Percentiles rank a stretch among this genome's conserved stretches.
These are phyloP conservation scores for Hamamelis virginiana DNA, from an alignment of 164 flowering plant species.

Conservation along the genomic window DNA sequence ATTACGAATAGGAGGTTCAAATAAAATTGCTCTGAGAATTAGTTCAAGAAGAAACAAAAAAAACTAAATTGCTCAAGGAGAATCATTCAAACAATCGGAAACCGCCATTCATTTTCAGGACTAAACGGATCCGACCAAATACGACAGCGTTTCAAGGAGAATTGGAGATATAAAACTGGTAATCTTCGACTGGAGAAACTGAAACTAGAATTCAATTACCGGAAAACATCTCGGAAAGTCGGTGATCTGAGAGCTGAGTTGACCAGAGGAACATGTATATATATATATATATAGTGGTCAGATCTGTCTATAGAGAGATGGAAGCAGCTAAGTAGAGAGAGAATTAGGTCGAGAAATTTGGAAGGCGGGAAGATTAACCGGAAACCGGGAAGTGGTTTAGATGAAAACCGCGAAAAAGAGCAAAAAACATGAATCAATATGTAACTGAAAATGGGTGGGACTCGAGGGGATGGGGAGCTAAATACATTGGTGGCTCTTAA, in stretches of 20 bases:
- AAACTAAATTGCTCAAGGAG: too few relatives aligned
- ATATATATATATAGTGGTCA: too few relatives aligned
- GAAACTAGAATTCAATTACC: not conserved
- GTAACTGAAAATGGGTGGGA: too few relatives aligned
- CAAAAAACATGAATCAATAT: not conserved
- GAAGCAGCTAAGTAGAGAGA: not conserved
- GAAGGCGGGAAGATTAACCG: not conserved
- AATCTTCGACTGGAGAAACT: not conserved
- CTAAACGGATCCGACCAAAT: not conserved
- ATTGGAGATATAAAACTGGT: not conserved
- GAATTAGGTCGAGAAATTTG: not conserved
- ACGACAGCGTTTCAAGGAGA: not conserved
- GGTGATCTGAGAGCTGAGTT: not conserved
- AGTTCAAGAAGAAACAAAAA: too few relatives aligned
- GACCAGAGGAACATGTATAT: too few relatives aligned
- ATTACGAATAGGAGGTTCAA: too few relatives aligned
- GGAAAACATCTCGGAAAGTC: not conserved
- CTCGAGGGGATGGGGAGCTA: too few relatives aligned
- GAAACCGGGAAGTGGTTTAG: not conserved
- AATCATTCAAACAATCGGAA: not conserved
- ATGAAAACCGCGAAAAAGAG: too few relatives aligned
- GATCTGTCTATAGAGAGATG: too few relatives aligned
- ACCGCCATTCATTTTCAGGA: not conserved
- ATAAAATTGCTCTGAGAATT: too few relatives aligned
- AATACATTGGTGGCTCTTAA: too few relatives aligned